Conservation (phyloP, 2,329 filamentous ascomycete species). For the Xylaria sp. region DNA sequence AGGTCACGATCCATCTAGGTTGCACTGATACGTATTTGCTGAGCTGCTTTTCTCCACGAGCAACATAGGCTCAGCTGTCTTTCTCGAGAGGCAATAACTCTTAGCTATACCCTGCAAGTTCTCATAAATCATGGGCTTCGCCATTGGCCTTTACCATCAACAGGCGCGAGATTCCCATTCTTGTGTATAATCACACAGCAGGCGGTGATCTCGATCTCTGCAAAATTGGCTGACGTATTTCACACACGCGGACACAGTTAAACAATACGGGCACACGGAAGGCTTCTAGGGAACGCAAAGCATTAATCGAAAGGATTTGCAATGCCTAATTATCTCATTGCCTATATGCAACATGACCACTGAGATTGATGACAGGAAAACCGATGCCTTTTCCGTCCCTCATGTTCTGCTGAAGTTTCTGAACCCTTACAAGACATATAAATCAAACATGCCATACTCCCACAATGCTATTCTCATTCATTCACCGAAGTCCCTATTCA, state of each 20-base stretch:
- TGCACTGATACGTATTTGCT: neutral
- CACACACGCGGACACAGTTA: neutral
- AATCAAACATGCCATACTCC: conserved; percentile 31
- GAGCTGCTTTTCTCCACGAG: neutral
- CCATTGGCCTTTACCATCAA: neutral
- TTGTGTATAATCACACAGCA: neutral
- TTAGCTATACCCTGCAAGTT: neutral
- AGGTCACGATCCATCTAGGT: neutral
- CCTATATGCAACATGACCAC: conserved; percentile 20
- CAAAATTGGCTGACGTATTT: neutral
- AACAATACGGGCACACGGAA: neutral
- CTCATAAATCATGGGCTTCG: no score
- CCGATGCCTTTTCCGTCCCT: neutral
- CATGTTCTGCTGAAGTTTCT: conserved; percentile 2
- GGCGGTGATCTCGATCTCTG: neutral
- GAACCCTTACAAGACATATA: conserved; percentile 6
- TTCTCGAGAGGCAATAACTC: neutral
- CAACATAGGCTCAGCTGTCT: neutral
- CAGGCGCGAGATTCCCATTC: no score
- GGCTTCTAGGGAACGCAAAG: conserved; percentile 1
- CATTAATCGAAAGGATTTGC: conserved; percentile 10
- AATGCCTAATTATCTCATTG: conserved; percentile 12
- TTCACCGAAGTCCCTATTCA: conserved; percentile 5
- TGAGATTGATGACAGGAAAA: conserved; percentile 5
- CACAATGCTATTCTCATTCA: conserved; percentile 28